These are phyloP conservation scores for Hymenoscyphus repandus DNA, from an alignment of 2,329 filamentous ascomycete genomes.

Conservation along the genomic window DNA sequence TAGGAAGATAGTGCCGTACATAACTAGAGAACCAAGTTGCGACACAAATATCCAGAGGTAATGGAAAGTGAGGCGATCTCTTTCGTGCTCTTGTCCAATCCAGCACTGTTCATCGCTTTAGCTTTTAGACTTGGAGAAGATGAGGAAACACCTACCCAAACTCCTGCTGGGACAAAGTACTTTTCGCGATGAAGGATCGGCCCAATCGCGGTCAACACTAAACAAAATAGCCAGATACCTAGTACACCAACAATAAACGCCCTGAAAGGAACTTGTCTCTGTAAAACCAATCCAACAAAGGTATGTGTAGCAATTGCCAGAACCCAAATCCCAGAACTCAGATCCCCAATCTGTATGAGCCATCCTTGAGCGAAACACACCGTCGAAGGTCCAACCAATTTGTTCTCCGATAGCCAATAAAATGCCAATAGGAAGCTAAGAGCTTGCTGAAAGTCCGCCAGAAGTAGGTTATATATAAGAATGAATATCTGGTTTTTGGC, in stretches of 20 bases:
- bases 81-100: slow-evolving; percentile 42
- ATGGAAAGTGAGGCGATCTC: slow-evolving; percentile 44
- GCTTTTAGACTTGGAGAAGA: neutral
- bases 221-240: slow-evolving; percentile 35
- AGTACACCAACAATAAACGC: slow-evolving; percentile 33
- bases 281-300: slow-evolving; percentile 44
- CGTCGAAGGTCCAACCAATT: slow-evolving; percentile 39
- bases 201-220: slow-evolving; percentile 37
- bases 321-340: slow-evolving; percentile 49
- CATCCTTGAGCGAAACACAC: slow-evolving; percentile 50
- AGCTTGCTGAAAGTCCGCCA: slow-evolving; percentile 28
- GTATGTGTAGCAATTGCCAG: slow-evolving; percentile 50
- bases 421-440: slow-evolving; percentile 37
- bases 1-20: slow-evolving; percentile 39
- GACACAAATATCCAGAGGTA: slow-evolving; percentile 52
- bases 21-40: slow-evolving; percentile 45
- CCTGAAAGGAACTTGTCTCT: slow-evolving; percentile 36
- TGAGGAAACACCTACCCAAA: slow-evolving; percentile 37
- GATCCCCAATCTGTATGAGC: slow-evolving; percentile 48
- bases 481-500: slow-evolving; percentile 46
- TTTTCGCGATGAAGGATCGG: slow-evolving; percentile 38
- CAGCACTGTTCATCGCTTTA: slow-evolving; percentile 39
- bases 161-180: slow-evolving; percentile 45
- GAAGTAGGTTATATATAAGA: slow-evolving; percentile 49
- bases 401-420: slow-evolving; percentile 43